Evolutionary conservation across 805 yeast species (phyloP).

Genomic region (Teunomyces panamensis): DNA sequence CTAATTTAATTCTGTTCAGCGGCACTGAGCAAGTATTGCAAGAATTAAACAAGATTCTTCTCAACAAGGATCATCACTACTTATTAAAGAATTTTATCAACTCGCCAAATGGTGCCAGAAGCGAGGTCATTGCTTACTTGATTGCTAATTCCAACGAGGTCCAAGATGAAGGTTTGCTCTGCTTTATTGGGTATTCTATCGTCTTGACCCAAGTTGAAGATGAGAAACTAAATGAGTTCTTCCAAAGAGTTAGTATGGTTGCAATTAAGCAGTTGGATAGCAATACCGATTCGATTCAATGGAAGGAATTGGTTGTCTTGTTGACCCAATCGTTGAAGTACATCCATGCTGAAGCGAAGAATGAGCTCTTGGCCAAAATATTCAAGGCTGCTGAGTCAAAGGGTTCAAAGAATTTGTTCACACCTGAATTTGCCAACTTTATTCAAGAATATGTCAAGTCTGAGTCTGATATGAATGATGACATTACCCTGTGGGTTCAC

Average conservation of each 20-base stretch:
- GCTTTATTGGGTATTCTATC: conserved; percentile 18
- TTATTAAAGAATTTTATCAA: conserved; percentile 15
- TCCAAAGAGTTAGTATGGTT: conserved; percentile 9
- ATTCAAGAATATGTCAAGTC: conserved; percentile 22
- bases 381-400: conserved; percentile 16
- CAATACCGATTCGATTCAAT: conserved; percentile 4
- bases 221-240: conserved; percentile 8
- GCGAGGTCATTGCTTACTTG: conserved; percentile 9
- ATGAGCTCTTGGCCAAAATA: conserved; percentile 16
- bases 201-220: not conserved
- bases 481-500: conserved; percentile 50
- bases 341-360: conserved; percentile 7
- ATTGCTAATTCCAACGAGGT: conserved; percentile 7
- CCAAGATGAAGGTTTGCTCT: conserved; percentile 14
- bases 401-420: conserved; percentile 28
- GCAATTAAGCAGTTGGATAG: conserved; percentile 11
- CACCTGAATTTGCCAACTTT: conserved; percentile 26
- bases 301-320: conserved; percentile 19
- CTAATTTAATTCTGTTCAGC: conserved; percentile 7
- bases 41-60: conserved; percentile 8
- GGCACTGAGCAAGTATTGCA: conserved; percentile 3
- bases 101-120: conserved; percentile 1
- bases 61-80: conserved; percentile 7
- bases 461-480: conserved; percentile 17
- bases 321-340: conserved; percentile 12